phyloP scores from a whole-genome alignment of 176 grass and related monocot genomes.

The Cymbopogon citratus region DNA sequence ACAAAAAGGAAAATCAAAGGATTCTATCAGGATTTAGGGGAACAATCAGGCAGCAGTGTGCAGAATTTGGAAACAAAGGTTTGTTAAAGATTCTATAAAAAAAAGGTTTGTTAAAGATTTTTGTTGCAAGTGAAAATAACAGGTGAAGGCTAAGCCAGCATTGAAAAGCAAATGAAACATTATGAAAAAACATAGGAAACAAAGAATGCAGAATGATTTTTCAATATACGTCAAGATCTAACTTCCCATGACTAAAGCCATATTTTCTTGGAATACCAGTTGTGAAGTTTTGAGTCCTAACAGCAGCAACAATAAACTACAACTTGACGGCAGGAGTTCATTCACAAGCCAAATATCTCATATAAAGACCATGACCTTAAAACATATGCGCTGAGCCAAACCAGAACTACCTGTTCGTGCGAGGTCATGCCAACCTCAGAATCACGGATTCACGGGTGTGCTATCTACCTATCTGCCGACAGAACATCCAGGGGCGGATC shows the following conservation, averaged over 20 bases:
- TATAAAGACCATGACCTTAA: not conserved
- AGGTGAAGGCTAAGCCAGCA: slow-evolving; percentile 8
- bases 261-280: not conserved
- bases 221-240: not conserved
- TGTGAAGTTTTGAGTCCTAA: not conserved
- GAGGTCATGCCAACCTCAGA: not conserved
- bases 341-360: not conserved
- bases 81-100: too few relatives aligned
- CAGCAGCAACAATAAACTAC: not conserved
- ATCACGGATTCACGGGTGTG: not conserved
- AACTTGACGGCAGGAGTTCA: not conserved
- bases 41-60: not conserved
- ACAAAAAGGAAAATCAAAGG: not conserved
- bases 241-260: not conserved
- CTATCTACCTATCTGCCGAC: not conserved
- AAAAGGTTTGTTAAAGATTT: not conserved
- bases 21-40: slow-evolving; percentile 18
- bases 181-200: not conserved
- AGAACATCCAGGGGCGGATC: not conserved
- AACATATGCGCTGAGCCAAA: not conserved
- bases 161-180: not conserved
- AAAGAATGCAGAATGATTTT: not conserved
- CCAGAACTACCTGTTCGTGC: not conserved
- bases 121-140: not conserved
- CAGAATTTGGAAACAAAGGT: too few relatives aligned